Evolutionary conservation across 78 protist species (phyloP), one percentile per base, ranked within the genome.

Genomic region (Dictyostelium brefeldianum): DNA sequence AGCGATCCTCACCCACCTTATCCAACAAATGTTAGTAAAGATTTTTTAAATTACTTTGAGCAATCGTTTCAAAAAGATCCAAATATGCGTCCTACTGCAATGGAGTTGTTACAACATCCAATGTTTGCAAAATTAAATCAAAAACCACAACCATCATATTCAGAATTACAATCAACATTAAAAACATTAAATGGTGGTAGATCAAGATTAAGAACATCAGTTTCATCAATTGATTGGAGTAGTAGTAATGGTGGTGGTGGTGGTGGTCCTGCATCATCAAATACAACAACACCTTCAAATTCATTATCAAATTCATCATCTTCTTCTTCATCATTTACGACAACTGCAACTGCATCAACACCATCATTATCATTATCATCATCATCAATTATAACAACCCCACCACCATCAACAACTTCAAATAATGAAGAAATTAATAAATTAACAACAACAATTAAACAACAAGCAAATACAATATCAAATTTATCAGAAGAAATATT

Each of bases 1-100:
- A 59, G 5, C 46, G 99, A 98, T 84, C 95, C 87, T 20, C 98
- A 97, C 70, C 99, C 99, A 83, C 98, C 99, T 2, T 80, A 95
- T 22, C 99, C 99, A 18, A 51, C 96, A 7, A 41, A 48, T 20
- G 47, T 87, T 9, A 5, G 95, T 53, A 71, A 80, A 78, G 89
- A 90, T 57, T 59, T 96, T 57, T 17, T 62, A 18, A 97, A 96
- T n/a, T 97, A 95, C 47, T 80, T 98, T n/a, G 46, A 81, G 5
- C 67, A n/a, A 20, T 95, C 97, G 75, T 98, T 98, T 80, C 78
- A 83, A 36, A 98, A 97, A 82, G 98, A 97, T 78, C 92, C 97
- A 31, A 64, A 12, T 59, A 62, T 81, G 27, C 41, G 90, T 53
- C 95, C 95, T 31, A 75, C 95, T 8, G 90, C 95, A 25, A 11